A percentile compares a stretch with the other conserved stretches of the same genome.
These are phyloP conservation scores for Pharnaceum exiguum DNA, from an alignment of 148 eudicot genomes.

Conservation along the genomic window DNA sequence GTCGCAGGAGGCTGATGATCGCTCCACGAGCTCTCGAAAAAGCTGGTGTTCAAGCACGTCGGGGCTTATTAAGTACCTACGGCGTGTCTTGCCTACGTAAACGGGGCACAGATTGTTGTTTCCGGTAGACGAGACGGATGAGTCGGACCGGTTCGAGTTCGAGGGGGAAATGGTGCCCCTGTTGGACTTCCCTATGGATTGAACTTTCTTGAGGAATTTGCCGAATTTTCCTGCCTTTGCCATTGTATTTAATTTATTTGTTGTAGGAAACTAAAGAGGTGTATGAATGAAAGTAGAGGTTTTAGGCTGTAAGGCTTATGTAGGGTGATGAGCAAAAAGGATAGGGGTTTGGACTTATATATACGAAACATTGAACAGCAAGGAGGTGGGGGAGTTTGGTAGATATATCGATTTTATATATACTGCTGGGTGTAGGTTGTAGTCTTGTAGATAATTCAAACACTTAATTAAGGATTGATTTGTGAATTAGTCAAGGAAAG, in stretches of 20 bases:
- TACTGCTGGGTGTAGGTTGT: too few species aligned
- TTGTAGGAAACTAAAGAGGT: neutral
- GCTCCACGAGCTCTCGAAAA: slow-evolving; percentile 31
- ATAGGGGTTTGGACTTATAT: neutral
- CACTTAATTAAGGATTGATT: neutral
- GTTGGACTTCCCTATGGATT: slow-evolving; percentile 25
- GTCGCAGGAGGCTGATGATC: slow-evolving; percentile 14
- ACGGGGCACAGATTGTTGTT: slow-evolving; percentile 29
- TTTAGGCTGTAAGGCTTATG: neutral
- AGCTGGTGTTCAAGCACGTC: slow-evolving; percentile 40
- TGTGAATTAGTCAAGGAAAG: slow-evolving; percentile 13
- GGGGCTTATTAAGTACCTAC: slow-evolving; percentile 36
- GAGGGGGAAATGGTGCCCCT: neutral
- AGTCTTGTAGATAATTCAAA: neutral
- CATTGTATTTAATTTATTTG: slow-evolving; percentile 5
- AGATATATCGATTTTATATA: neutral
- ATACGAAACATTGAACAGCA: too few species aligned
- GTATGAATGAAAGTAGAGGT: neutral
- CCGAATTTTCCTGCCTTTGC: slow-evolving; percentile 35
- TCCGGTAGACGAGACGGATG: neutral
- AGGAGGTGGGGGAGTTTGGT: slow-evolving; percentile 16
- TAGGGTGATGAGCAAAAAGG: neutral
- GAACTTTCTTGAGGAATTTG: slow-evolving; percentile 35
- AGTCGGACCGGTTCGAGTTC: neutral
- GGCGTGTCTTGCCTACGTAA: slow-evolving; percentile 45